A percentile compares a stretch with the other conserved stretches of the same genome.
phyloP scores from a whole-genome alignment of 805 yeast genomes.

The Barnettozyma sp. region DNA sequence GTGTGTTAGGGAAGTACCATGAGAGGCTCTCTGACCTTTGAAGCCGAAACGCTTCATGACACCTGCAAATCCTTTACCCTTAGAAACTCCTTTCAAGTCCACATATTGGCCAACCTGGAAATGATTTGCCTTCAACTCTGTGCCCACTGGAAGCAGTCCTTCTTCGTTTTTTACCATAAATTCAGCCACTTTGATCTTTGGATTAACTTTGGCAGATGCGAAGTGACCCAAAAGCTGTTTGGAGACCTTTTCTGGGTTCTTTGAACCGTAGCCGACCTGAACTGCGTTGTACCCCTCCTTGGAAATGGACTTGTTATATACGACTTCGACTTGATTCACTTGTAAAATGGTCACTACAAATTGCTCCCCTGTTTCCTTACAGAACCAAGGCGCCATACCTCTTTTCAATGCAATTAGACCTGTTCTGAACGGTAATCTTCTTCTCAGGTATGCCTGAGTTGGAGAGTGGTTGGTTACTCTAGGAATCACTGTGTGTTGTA shows the following conservation, averaged over 20 bases:
- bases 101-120: slow-evolving; percentile 79
- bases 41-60: slow-evolving; percentile 95
- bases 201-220: slow-evolving; percentile 73
- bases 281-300: slow-evolving; percentile 80
- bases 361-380: slow-evolving; percentile 55
- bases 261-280: slow-evolving; percentile 77
- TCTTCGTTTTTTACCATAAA: slow-evolving; percentile 65
- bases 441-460: slow-evolving; percentile 62
- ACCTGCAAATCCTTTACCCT: slow-evolving; percentile 97
- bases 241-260: slow-evolving; percentile 52
- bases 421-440: slow-evolving; percentile 66
- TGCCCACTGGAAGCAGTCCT: slow-evolving; percentile 71
- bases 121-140: slow-evolving; percentile 74
- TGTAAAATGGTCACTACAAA: slow-evolving; percentile 84
- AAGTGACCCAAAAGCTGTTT: slow-evolving; percentile 69
- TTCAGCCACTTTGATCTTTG: slow-evolving; percentile 69
- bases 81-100: slow-evolving; percentile 70
- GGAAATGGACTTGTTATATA: slow-evolving; percentile 60
- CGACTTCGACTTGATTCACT: slow-evolving; percentile 82
- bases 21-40: slow-evolving; percentile 84
- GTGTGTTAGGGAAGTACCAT: slow-evolving; percentile 91
- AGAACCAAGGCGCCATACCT: slow-evolving; percentile 87
- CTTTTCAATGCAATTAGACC: slow-evolving; percentile 80
- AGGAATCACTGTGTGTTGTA: slow-evolving; percentile 25
- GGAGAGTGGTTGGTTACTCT: slow-evolving; percentile 60